Conservation (phyloP, 495 filamentous ascomycete species). For the Podospora sp. region DNA sequence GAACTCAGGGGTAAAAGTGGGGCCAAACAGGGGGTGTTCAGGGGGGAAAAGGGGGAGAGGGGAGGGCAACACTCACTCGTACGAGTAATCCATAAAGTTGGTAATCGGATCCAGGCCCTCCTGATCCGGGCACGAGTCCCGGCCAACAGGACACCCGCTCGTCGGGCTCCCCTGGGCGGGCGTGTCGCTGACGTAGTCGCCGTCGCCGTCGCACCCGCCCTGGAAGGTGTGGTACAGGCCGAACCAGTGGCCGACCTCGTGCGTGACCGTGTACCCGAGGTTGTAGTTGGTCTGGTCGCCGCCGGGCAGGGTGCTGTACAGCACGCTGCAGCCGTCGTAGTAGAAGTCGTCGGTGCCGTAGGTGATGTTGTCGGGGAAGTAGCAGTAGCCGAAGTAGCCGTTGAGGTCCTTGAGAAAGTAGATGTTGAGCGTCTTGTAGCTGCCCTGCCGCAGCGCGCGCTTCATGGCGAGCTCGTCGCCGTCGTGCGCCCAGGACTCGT, state of each 20-base stretch:
- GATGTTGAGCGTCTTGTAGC: slow-evolving; percentile 63
- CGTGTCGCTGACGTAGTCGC: slow-evolving; percentile 63
- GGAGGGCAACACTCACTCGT: slow-evolving; percentile 46
- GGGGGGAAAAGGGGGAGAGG: not conserved
- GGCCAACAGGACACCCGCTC: slow-evolving; percentile 57
- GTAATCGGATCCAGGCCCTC: slow-evolving; percentile 61
- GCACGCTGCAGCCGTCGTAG: slow-evolving; percentile 62
- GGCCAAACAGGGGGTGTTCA: not conserved
- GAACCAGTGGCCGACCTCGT: slow-evolving; percentile 71
- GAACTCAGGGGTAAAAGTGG: too few species aligned
- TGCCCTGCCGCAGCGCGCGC: slow-evolving; percentile 58
- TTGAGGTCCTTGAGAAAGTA: slow-evolving; percentile 62
- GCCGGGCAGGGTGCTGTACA: slow-evolving; percentile 57
- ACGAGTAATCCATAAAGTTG: slow-evolving; percentile 68
- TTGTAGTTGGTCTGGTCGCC: slow-evolving; percentile 56
- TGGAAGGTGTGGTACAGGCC: slow-evolving; percentile 68
- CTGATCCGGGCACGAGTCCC: slow-evolving; percentile 55
- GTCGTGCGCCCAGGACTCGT: slow-evolving; percentile 58
- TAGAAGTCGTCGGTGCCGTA: slow-evolving; percentile 43
- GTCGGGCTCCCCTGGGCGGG: slow-evolving; percentile 53
- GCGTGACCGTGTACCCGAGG: slow-evolving; percentile 60
- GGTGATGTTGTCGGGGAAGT: slow-evolving; percentile 44
- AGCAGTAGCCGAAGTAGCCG: slow-evolving; percentile 61
- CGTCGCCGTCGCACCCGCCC: slow-evolving; percentile 57
- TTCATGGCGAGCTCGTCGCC: slow-evolving; percentile 58